Evolutionary conservation across 2,329 filamentous ascomycete species (phyloP), one percentile per base, ranked within the genome.

Genomic region (Ophiognomonia clavigignenti-juglandacearum): DNA sequence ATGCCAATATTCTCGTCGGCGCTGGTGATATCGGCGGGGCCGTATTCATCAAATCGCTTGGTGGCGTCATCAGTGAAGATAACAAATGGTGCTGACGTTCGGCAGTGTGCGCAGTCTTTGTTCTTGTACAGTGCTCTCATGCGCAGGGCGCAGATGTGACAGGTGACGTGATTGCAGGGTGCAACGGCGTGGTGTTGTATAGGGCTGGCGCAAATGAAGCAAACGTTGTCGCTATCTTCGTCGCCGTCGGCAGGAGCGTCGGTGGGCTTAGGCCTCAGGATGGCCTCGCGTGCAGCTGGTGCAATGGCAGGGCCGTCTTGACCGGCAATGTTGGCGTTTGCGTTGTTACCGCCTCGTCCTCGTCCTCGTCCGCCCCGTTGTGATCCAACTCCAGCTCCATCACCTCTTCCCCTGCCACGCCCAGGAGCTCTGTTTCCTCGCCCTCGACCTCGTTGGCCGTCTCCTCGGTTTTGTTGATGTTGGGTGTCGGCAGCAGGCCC

Each of bases 191-290:
- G 83, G 70, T 97, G 90, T 40, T 86, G 82, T 39, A 98, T 85
- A 2, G 85, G 81, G 55, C 91, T 96, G 47, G 93, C 92, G 68
- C 93, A 98, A 61, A 98, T 98, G 68, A 97, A 97, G 78, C 93
- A 98, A 52, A 96, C 79, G 53, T 96, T 90, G 22, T 76, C 84
- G 47, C 90, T 86, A 24, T 72, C 31, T 37, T 45, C 6, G 24
- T 45, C 22, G 26, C 43, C 6, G 22, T 43, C 22, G 26, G 40
- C 16, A 16, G 47, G 44, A 4, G 42, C 16, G 37, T 53, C 53
- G 29, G 48, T 46, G 4, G 47, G 18, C 18, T 38, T 44, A 8
- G 44, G 39, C 22, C 32, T 39, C 16, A 40, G 35, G 37, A 50
- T 38, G 3, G 50, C 36, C 13, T 50, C 47, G 38, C 45, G 53